Conservation (phyloP, 2,329 filamentous ascomycete species). For the Chaetomiaceae sp. region DNA sequence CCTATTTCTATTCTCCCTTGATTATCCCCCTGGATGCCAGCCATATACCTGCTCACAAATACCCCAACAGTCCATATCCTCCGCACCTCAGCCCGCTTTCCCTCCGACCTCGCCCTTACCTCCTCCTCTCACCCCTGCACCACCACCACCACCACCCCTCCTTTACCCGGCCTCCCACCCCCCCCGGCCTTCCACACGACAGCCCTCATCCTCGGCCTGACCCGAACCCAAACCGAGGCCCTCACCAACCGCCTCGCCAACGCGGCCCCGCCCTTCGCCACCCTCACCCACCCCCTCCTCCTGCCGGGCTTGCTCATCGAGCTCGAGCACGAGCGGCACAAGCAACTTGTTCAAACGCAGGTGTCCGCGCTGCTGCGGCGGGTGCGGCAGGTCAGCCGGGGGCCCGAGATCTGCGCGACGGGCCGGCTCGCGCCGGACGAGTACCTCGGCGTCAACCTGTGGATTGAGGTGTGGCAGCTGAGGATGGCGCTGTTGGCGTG, state of each 20-base stretch:
- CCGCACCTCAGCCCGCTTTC: neutral
- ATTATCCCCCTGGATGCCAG: no score
- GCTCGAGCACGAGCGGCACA: neutral
- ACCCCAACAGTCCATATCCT: neutral
- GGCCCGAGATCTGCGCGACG: no score
- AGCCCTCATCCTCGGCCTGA: neutral
- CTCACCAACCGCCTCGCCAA: neutral
- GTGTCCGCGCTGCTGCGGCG: neutral
- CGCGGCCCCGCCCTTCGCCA: neutral
- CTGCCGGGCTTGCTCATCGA: constrained; percentile 2
- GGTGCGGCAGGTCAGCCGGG: no score
- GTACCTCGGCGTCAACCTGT: no score
- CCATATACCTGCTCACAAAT: no score
- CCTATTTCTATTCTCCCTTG: no score
- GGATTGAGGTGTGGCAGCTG: constrained; percentile 22
- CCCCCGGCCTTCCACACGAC: neutral
- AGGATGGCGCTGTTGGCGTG: constrained; percentile 20
- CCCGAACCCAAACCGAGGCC: neutral
- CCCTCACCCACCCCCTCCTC: neutral
- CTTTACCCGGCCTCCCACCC: no score
- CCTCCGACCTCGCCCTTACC: neutral
- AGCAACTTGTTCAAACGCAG: neutral
- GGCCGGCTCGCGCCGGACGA: no score
- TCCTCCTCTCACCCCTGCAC: neutral
- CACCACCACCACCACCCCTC: neutral